phyloP scores from a whole-genome alignment of 495 filamentous ascomycete species.

The Apiosordaria backusii region DNA sequence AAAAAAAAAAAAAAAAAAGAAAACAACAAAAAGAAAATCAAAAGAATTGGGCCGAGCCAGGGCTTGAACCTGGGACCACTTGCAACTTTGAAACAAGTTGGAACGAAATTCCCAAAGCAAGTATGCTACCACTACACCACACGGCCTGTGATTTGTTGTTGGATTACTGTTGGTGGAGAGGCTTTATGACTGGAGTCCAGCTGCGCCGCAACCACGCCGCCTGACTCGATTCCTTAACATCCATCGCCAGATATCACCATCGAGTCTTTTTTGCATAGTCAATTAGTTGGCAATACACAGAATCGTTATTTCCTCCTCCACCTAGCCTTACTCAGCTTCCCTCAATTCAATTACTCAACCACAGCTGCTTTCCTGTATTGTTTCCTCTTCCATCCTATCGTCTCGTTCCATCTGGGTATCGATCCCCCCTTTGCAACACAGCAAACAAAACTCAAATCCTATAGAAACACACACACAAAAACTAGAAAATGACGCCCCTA shows the following conservation, averaged over 20 bases:
- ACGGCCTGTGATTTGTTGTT: not conserved
- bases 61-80: not conserved
- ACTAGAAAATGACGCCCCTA: too few species aligned
- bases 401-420: too few species aligned
- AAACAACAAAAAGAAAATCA: not conserved
- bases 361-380: too few species aligned
- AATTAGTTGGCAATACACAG: too few species aligned
- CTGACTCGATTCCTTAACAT: not conserved
- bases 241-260: not conserved
- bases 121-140: constrained; percentile 2
- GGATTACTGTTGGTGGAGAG: not conserved
- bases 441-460: too few species aligned
- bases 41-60: not conserved
- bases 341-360: too few species aligned
- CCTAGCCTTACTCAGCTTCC: too few species aligned
- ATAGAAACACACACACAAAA: too few species aligned
- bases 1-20: not conserved
- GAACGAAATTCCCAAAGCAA: constrained; percentile 1
- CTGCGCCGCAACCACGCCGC: not conserved
- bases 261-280: too few species aligned
- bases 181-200: not conserved
- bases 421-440: too few species aligned
- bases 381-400: too few species aligned
- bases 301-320: too few species aligned
- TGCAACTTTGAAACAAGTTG: not conserved